These are phyloP conservation scores for Xylaria sp. DNA, from an alignment of 2,329 filamentous ascomycete species.

Conservation along the genomic window DNA sequence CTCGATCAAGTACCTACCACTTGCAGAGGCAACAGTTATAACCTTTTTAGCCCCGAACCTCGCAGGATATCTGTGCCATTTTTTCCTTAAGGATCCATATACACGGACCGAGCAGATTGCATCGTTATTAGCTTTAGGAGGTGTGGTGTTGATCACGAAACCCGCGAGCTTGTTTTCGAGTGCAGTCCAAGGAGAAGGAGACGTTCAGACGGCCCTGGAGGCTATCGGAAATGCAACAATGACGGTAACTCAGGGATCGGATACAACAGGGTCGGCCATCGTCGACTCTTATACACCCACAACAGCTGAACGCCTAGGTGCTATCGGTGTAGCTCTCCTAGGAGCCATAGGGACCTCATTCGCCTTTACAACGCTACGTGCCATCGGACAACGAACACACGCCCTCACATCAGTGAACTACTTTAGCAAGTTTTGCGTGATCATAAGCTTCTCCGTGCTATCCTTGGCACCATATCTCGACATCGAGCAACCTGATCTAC, in stretches of 20 bases:
- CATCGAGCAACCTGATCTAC: slow-evolving; percentile 54
- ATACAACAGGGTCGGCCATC: slow-evolving; percentile 50
- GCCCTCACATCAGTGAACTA: slow-evolving; percentile 88
- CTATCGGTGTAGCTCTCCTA: slow-evolving; percentile 76
- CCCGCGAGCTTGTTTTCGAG: slow-evolving; percentile 61
- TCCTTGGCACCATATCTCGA: slow-evolving; percentile 56
- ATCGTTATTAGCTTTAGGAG: slow-evolving; percentile 77
- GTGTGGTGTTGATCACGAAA: slow-evolving; percentile 85
- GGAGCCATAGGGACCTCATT: slow-evolving; percentile 81
- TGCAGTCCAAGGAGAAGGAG: slow-evolving; percentile 12
- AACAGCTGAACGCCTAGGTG: slow-evolving; percentile 73
- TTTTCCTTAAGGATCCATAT: slow-evolving; percentile 80
- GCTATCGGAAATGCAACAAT: slow-evolving; percentile 28
- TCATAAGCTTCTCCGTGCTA: slow-evolving; percentile 74
- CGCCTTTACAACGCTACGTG: slow-evolving; percentile 79
- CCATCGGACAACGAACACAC: slow-evolving; percentile 83
- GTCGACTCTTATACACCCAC: slow-evolving; percentile 52
- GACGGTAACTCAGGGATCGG: slow-evolving; percentile 37
- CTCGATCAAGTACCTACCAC: slow-evolving; percentile 59
- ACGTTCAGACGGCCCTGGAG: slow-evolving; percentile 37
- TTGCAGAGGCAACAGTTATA: slow-evolving; percentile 89
- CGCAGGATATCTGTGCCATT: slow-evolving; percentile 81
- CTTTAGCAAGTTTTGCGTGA: slow-evolving; percentile 76
- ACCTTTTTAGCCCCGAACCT: slow-evolving; percentile 86
- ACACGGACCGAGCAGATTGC: slow-evolving; percentile 81